Evolutionary conservation across 495 filamentous ascomycete species (phyloP).

Genomic region (Opeltia flavorubescens): DNA sequence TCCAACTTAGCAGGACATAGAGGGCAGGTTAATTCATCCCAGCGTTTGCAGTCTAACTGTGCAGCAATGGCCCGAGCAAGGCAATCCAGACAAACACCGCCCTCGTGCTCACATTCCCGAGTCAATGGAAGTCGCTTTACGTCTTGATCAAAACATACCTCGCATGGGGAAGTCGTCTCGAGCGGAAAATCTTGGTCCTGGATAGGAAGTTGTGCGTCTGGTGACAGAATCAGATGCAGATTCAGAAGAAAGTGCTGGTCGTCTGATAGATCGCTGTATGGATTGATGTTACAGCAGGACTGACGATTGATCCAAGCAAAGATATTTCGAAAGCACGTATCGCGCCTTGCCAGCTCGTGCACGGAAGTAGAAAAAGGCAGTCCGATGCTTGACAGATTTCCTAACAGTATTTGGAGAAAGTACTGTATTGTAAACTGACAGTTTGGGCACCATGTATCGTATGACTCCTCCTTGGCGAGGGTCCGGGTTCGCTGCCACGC

Average conservation of each 20-base stretch:
- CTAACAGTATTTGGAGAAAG: not conserved
- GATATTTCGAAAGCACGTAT: not conserved
- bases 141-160: not conserved
- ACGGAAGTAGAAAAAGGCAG: not conserved
- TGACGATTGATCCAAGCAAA: not conserved
- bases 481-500: not conserved
- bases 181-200: not conserved
- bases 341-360: not conserved
- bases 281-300: not conserved
- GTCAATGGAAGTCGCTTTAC: slow-evolving; percentile 37
- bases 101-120: slow-evolving; percentile 24
- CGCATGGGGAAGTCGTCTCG: not conserved
- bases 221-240: not conserved
- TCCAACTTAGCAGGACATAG: not conserved
- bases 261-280: not conserved
- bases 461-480: not conserved
- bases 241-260: not conserved
- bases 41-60: not conserved
- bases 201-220: not conserved
- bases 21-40: not conserved
- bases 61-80: not conserved
- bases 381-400: not conserved
- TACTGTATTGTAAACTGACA: not conserved
- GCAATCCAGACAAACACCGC: not conserved
- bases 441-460: not conserved